phyloP scores from a whole-genome alignment of 2,329 filamentous ascomycete species.

The Apiospora malaysiana region DNA sequence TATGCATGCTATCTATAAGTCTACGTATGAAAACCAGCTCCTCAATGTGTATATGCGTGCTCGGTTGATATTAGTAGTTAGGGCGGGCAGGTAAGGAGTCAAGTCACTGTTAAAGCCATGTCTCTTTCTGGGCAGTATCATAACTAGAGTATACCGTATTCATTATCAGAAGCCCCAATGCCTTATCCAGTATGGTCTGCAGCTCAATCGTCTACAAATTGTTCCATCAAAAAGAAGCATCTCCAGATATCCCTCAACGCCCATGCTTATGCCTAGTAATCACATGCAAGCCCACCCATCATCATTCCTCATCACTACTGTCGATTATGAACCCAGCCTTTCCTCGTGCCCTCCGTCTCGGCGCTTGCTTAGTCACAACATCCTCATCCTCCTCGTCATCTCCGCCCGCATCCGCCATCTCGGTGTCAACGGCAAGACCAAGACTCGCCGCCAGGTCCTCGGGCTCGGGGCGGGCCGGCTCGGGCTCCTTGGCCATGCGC shows the following conservation, averaged over 20 bases:
- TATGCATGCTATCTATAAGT: no score
- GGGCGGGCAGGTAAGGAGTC: not conserved
- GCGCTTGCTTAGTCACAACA: constrained; percentile 38
- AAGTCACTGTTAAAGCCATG: not conserved
- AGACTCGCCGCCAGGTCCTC: constrained; percentile 26
- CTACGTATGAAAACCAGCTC: no score
- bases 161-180: not conserved
- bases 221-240: not conserved
- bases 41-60: not conserved
- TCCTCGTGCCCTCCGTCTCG: constrained; percentile 48
- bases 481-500: constrained; percentile 32
- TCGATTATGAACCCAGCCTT: constrained; percentile 63
- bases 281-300: not conserved
- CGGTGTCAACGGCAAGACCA: constrained; percentile 32
- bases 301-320: constrained; percentile 62
- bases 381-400: constrained; percentile 45
- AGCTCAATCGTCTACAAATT: not conserved
- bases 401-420: constrained; percentile 38
- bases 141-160: not conserved
- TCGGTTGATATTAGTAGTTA: not conserved
- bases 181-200: not conserved
- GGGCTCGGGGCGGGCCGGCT: constrained; percentile 22
- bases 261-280: constrained; percentile 15
- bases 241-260: not conserved
- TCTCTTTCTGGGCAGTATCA: not conserved